A percentile compares a stretch with the other conserved stretches of the same genome.
These are phyloP conservation scores for Talaromyces sp. DNA, from an alignment of 2,329 filamentous ascomycete genomes.

Conservation along the genomic window DNA sequence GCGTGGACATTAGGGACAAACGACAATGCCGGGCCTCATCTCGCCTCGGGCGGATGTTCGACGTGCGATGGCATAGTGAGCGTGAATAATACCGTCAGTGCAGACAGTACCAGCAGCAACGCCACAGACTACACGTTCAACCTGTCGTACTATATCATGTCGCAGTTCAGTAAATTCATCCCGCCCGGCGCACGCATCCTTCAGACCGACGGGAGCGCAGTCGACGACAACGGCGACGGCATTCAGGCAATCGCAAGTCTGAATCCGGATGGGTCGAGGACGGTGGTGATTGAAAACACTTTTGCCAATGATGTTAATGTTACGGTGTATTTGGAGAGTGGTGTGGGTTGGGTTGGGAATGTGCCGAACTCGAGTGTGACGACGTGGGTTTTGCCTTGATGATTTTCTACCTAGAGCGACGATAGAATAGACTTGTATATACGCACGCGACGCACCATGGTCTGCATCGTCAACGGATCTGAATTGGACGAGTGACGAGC, in stretches of 20 bases:
- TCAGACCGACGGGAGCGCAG: slow-evolving; percentile 8
- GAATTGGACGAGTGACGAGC: too few relatives aligned
- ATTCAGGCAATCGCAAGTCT: slow-evolving; percentile 15
- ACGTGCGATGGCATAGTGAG: slow-evolving; percentile 30
- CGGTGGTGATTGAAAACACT: slow-evolving; percentile 16
- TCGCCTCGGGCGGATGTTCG: slow-evolving; percentile 27
- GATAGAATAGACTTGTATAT: not conserved
- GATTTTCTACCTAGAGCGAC: not conserved
- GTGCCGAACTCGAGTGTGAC: slow-evolving; percentile 16
- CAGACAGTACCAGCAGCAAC: slow-evolving; percentile 28
- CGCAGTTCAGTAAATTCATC: slow-evolving; percentile 52
- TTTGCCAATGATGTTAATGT: slow-evolving; percentile 12
- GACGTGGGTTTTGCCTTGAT: slow-evolving; percentile 17
- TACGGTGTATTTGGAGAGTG: slow-evolving; percentile 10
- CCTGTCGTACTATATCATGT: slow-evolving; percentile 55
- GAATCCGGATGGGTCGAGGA: slow-evolving; percentile 14
- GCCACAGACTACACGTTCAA: slow-evolving; percentile 41
- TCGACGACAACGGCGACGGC: slow-evolving; percentile 8
- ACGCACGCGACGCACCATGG: not conserved
- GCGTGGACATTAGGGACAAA: slow-evolving; percentile 34
- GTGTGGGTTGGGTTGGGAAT: slow-evolving; percentile 11
- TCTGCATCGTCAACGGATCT: not conserved
- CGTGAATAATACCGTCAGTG: slow-evolving; percentile 11
- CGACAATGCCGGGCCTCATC: slow-evolving; percentile 27
- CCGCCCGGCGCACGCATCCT: slow-evolving; percentile 38